These are phyloP conservation scores for Chaetothyriales sp. DNA, from an alignment of 2,329 filamentous ascomycete species.

Conservation along the genomic window DNA sequence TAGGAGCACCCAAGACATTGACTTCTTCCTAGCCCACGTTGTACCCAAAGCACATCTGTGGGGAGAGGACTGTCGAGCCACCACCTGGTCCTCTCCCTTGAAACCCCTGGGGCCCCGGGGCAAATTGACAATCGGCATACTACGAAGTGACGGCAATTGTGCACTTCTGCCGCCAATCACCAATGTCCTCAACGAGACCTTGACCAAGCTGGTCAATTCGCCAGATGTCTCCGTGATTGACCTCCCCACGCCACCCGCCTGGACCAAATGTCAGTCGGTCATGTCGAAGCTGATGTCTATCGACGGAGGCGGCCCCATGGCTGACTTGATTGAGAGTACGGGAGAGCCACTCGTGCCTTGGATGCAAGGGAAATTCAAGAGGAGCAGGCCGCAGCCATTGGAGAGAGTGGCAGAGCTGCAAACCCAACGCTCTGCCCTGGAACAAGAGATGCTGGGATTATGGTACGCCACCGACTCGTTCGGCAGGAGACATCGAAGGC, in stretches of 20 bases:
- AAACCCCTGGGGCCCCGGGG: conserved; percentile 11
- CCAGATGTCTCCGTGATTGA: conserved; percentile 43
- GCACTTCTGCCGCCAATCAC: conserved; percentile 26
- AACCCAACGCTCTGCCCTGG: conserved; percentile 35
- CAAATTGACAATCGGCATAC: conserved; percentile 28
- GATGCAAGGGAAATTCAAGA: conserved; percentile 38
- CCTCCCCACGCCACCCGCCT: conserved; percentile 36
- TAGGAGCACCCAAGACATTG: conserved; percentile 25
- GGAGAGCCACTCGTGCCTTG: conserved; percentile 45
- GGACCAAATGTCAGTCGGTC: conserved; percentile 41
- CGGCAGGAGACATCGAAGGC: conserved; percentile 23
- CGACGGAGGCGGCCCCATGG: conserved; percentile 41
- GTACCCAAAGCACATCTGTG: conserved; percentile 40
- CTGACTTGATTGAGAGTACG: conserved; percentile 41
- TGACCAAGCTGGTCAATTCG: conserved; percentile 18
- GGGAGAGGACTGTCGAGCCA: conserved; percentile 32
- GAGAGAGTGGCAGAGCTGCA: conserved; percentile 38
- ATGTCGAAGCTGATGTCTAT: conserved; percentile 44
- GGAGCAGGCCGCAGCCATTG: conserved; percentile 33
- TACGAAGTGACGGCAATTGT: conserved; percentile 27
- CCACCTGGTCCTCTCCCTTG: conserved; percentile 23
- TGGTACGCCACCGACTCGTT: conserved; percentile 31
- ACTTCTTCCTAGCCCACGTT: conserved; percentile 35
- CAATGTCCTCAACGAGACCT: conserved; percentile 27
- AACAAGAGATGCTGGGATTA: conserved; percentile 40